phyloP scores from a whole-genome alignment of 164 flowering plant genomes.

The Buxus sempervirens region DNA sequence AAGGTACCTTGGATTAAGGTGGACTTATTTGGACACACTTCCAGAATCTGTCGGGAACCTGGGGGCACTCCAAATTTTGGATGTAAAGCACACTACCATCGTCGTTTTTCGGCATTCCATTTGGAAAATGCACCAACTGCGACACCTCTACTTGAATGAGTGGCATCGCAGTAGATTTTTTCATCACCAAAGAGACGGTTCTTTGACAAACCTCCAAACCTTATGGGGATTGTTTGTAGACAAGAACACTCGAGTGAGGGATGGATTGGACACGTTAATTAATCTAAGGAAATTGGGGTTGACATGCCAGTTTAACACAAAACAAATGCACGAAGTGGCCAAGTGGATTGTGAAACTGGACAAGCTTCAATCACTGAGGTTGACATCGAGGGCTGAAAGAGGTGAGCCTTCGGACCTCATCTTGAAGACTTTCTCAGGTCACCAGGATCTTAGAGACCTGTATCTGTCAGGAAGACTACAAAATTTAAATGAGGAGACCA shows the following conservation, averaged over 20 bases:
- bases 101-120: conserved; percentile 12
- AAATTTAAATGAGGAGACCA: not conserved
- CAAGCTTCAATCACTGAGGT: conserved; percentile 8
- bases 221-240: conserved; percentile 13
- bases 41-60: conserved; percentile 7
- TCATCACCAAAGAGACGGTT: not conserved
- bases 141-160: conserved; percentile 12
- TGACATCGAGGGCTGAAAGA: not conserved
- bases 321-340: not conserved
- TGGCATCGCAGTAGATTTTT: not conserved
- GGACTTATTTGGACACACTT: conserved; percentile 11
- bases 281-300: conserved; percentile 12
- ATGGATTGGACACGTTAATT: not conserved
- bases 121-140: conserved; percentile 8
- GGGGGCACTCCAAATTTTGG: conserved; percentile 6
- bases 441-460: not conserved
- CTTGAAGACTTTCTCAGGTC: not conserved
- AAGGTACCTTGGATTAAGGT: conserved; percentile 18
- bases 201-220: conserved; percentile 2
- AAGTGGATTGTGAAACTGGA: not conserved
- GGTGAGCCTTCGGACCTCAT: not conserved
- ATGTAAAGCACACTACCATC: conserved; percentile 14
- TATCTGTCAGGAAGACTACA: not conserved
- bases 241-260: not conserved
- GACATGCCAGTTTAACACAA: not conserved